Evolutionary conservation across 495 filamentous ascomycete species (phyloP), one percentile per base, ranked within the genome.

Genomic region (Daldinia bambusicola): DNA sequence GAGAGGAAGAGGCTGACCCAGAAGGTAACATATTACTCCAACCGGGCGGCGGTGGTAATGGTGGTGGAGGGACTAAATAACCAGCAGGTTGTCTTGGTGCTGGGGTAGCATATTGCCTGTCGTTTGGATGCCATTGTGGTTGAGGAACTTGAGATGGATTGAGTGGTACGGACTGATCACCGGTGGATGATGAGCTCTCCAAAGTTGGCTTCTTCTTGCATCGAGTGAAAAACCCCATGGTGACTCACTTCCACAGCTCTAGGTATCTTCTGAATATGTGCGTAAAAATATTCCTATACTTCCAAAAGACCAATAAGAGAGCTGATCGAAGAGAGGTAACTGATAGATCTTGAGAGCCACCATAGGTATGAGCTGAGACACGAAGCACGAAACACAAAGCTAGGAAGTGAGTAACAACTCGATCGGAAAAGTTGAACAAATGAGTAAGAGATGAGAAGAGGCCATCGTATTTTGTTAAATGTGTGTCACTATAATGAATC

Each of bases 171-270:
- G 59, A 50, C 37, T 74, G 68, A 34, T 74, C 59, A 31, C 72
- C 60, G 41, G 67, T 71, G 38, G 71, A 26, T 36, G 70, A 41
- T 13, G 72, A 71, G 10, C 36, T 40, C 14, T 66, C 55, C 55
- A 62, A 40, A 53, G 65, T 36, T 78, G 75, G 67, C 76, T 82
- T 78, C 75, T 83, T 83, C 70, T 80, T 84, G 55, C 79, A 82
- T 50, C 80, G 76, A 32, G 72, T 71, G 60, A 85, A 84, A 75
- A 84, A 79, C 26, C 80, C 80, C 83, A 85, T 85, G 66, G 53
- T 69, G 71, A 67, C 18, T 67, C 43, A 45, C 32, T 59, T 43
- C 13, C n/a, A 55, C 18, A 41, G 12, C 26, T 37, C n/a, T 31
- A 26, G 26, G 26, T 26, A 51, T 53, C 6, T 55, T 40, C 37